Evolutionary conservation across 129 eudicot genomes (phyloP).

Genomic region (Tagetes patula): DNA sequence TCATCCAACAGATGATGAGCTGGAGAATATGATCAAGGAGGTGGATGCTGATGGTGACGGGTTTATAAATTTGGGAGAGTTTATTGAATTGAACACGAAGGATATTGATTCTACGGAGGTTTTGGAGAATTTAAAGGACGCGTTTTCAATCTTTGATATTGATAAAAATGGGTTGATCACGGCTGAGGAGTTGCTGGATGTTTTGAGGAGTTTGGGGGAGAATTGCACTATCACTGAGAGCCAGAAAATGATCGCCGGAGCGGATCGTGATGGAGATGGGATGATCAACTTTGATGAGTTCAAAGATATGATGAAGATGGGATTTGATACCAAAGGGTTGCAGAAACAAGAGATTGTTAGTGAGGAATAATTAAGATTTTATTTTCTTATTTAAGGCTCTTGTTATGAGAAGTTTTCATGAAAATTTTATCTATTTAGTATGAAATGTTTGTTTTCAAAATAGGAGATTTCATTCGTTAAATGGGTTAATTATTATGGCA

Average conservation of each 20-base stretch:
- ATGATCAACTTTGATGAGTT: slow-evolving; percentile 70
- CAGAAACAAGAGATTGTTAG: slow-evolving; percentile 16
- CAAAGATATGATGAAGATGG: slow-evolving; percentile 76
- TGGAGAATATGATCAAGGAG: slow-evolving; percentile 48
- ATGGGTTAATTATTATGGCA: no score
- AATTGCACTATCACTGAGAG: slow-evolving; percentile 52
- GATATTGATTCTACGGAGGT: slow-evolving; percentile 55
- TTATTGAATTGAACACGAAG: slow-evolving; percentile 67
- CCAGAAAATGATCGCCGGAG: slow-evolving; percentile 67
- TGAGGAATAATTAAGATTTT: slow-evolving; percentile 21
- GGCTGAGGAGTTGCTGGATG: slow-evolving; percentile 64
- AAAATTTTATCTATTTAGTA: no score
- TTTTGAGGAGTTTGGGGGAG: slow-evolving; percentile 60
- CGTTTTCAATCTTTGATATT: slow-evolving; percentile 59
- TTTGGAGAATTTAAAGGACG: slow-evolving; percentile 54
- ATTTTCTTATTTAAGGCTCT: not conserved
- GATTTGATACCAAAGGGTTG: slow-evolving; percentile 42
- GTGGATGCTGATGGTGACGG: slow-evolving; percentile 80
- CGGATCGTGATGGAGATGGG: slow-evolving; percentile 61
- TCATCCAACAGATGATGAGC: slow-evolving; percentile 48
- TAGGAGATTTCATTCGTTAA: no score
- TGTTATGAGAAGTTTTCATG: not conserved
- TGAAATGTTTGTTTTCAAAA: no score
- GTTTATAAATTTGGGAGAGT: slow-evolving; percentile 57
- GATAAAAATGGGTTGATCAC: slow-evolving; percentile 67